Evolutionary conservation across 2,329 filamentous ascomycete genomes (phyloP).

Genomic region (Aspergillus chevalieri): DNA sequence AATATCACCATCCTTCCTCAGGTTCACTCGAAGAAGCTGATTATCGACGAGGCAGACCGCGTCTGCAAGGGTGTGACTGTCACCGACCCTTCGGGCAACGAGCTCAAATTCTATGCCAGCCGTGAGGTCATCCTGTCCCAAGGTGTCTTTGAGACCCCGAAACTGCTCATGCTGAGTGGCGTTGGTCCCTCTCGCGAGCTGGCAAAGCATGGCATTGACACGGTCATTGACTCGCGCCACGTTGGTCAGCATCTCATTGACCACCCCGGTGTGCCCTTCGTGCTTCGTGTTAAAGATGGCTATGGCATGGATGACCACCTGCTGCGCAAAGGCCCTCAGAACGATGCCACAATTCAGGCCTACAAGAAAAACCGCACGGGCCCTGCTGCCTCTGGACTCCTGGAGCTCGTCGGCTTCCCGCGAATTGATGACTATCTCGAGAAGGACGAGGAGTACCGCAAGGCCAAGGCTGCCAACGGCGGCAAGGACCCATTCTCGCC

Average conservation of each 20-base stretch:
- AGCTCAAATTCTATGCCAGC: conserved; percentile 42
- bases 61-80: conserved; percentile 43
- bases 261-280: conserved; percentile 36
- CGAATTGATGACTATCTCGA: not conserved
- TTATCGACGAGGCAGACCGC: conserved; percentile 39
- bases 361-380: conserved; percentile 38
- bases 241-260: conserved; percentile 27
- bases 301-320: conserved; percentile 33
- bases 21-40: conserved; percentile 46
- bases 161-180: conserved; percentile 47
- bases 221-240: conserved; percentile 25
- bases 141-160: conserved; percentile 48
- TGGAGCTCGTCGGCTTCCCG: not conserved
- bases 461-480: not conserved
- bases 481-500: not conserved
- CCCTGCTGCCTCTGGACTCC: conserved; percentile 14
- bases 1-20: conserved; percentile 39
- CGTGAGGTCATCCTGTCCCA: conserved; percentile 45
- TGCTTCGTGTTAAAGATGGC: conserved; percentile 39
- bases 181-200: conserved; percentile 33
- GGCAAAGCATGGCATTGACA: conserved; percentile 16
- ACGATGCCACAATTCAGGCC: conserved; percentile 26
- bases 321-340: conserved; percentile 30
- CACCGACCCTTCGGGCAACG: conserved; percentile 34
- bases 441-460: not conserved